Conservation (phyloP, 1,139 yeast genomes). For the Yamadazyma atlantica region DNA sequence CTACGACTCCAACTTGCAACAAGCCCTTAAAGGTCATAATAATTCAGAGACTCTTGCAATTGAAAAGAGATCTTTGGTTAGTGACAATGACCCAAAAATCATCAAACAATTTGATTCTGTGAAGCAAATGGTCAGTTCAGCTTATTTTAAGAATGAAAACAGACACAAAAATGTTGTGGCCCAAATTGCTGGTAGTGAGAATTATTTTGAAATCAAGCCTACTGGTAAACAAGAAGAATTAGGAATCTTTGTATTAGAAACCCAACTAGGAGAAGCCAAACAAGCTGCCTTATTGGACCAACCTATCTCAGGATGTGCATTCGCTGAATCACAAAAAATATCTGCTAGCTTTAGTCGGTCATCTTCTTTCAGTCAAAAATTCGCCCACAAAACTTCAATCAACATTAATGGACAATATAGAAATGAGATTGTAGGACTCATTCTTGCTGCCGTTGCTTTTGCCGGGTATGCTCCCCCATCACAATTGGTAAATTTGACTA, state of each 20-base stretch:
- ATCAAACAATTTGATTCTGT: constrained; percentile 6
- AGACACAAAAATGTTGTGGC: constrained; percentile 7
- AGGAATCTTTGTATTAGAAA: constrained; percentile 6
- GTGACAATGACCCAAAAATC: background rate
- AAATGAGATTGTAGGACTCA: background rate
- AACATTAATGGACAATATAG: background rate
- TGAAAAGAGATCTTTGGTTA: background rate
- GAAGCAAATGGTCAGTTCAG: constrained; percentile 8
- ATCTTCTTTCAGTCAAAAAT: constrained; percentile 4
- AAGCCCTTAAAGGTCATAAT: background rate
- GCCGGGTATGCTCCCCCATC: background rate
- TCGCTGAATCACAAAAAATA: constrained; percentile 4
- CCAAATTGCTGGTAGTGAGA: constrained; percentile 2
- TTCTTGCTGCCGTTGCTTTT: background rate
- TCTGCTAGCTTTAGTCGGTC: constrained; percentile 6
- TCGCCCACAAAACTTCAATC: constrained; percentile 1
- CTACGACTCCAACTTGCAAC: background rate
- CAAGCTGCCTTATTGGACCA: constrained; percentile 7
- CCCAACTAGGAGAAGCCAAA: constrained; percentile 4
- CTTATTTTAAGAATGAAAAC: constrained; percentile 9
- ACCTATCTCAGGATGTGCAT: constrained; percentile 11
- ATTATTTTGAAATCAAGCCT: constrained; percentile 7
- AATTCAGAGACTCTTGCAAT: background rate
- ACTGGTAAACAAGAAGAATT: constrained; percentile 4
- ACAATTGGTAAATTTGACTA: background rate